Conservation (phyloP, 108 stramenopile genomes). For the Nitzschia sp. region DNA sequence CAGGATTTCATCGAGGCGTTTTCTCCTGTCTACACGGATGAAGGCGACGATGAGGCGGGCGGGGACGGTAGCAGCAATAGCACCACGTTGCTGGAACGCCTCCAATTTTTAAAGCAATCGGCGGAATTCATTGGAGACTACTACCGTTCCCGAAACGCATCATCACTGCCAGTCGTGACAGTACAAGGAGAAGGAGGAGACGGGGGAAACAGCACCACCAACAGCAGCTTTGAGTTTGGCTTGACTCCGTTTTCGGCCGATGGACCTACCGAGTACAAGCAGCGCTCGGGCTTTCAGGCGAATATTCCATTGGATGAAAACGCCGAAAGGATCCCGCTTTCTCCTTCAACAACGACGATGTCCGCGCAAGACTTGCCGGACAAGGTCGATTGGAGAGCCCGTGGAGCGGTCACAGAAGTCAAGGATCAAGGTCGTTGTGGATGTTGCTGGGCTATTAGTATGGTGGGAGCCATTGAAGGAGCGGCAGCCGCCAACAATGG, state of each 20-base stretch:
- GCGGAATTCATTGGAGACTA: neutral
- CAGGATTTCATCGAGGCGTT: neutral
- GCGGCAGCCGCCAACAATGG: conserved; percentile 29
- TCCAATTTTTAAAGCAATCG: neutral
- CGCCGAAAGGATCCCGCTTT: neutral
- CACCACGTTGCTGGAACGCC: neutral
- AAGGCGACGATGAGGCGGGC: neutral
- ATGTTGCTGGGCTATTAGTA: conserved; percentile 92
- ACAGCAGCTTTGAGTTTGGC: conserved; percentile 10
- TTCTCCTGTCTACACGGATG: neutral
- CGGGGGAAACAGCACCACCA: neutral
- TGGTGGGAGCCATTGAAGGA: conserved; percentile 88
- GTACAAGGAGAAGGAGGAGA: too few relatives aligned
- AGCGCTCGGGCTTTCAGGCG: conserved; percentile 1
- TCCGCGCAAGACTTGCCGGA: neutral
- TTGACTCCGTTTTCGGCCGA: conserved; percentile 33
- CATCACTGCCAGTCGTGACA: too few relatives aligned
- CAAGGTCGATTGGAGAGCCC: conserved; percentile 67
- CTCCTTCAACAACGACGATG: neutral
- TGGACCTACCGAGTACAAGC: conserved; percentile 11
- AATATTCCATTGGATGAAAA: neutral
- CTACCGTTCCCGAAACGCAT: neutral
- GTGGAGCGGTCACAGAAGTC: conserved; percentile 71
- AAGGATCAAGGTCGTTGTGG: conserved; percentile 88
- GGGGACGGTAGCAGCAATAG: neutral